Evolutionary conservation across 768 basidiomycete species (phyloP), one percentile per base, ranked within the genome.

Genomic region (Suillus clintonianus): DNA sequence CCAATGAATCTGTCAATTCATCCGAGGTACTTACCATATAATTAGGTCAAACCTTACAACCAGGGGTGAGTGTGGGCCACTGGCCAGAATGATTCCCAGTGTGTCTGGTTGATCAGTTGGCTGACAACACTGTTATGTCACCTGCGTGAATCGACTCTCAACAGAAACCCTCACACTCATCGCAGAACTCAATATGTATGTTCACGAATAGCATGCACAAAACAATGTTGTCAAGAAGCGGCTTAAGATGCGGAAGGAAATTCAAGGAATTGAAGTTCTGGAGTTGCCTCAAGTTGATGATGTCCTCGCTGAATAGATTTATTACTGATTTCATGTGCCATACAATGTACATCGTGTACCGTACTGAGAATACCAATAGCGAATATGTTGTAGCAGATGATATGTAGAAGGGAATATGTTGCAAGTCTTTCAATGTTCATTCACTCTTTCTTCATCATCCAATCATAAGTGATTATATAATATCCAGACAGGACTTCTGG

Each of bases 41-140:
- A n/a, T n/a, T n/a, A n/a, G n/a, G n/a, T n/a, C n/a, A n/a, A n/a
- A n/a, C n/a, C n/a, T n/a, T n/a, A n/a, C n/a, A n/a, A n/a, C n/a
- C n/a, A n/a, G n/a, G n/a, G n/a, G n/a, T n/a, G n/a, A 62, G 64
- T 65, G 36, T 67, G 66, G 66, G 64, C 59, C 17, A 63, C 11
- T 27, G 64, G 17, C n/a, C n/a, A 45, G 22, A 65, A 5, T 13
- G 61, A 65, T 24, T 1, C 39, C 39, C 58, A 47, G 4, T 13
- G 3, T n/a, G n/a, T n/a, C n/a, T n/a, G n/a, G n/a, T n/a, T n/a
- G n/a, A n/a, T n/a, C n/a, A n/a, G n/a, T n/a, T 19, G 48, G n/a
- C 64, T 61, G 2, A 47, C 8, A 10, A 66, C 59, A 1, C 59
- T 66, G n/a, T 55, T 66, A 42, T 50, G 53, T 47, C 63, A 67